Conservation (phyloP, 345 rosid genomes). For the Viola odorata region DNA sequence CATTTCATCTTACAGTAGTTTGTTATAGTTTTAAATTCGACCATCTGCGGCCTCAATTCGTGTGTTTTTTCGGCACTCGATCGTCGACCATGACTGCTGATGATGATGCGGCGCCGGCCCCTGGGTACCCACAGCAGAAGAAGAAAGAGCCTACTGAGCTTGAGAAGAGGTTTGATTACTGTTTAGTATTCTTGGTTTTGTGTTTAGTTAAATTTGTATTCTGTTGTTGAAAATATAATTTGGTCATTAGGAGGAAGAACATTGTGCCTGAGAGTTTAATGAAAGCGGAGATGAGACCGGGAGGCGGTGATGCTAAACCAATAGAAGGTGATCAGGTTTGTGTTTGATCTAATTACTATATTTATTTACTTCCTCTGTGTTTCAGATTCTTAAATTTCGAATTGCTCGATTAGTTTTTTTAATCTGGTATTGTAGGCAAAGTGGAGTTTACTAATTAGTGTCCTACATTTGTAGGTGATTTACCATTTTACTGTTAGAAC, state of each 20-base stretch:
- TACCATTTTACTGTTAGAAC: slow-evolving; percentile 89
- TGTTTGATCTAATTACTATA: neutral
- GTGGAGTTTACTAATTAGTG: neutral
- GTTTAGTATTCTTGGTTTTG: neutral
- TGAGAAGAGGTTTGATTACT: slow-evolving; percentile 42
- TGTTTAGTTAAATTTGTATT: neutral
- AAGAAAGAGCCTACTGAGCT: slow-evolving; percentile 56
- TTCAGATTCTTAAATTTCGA: neutral
- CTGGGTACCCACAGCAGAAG: slow-evolving; percentile 31
- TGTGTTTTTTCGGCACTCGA: no score
- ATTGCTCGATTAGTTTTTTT: neutral
- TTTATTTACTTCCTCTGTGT: no score
- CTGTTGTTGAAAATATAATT: neutral
- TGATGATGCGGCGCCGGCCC: slow-evolving; percentile 28
- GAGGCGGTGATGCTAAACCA: slow-evolving; percentile 78
- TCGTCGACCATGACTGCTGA: slow-evolving; percentile 32
- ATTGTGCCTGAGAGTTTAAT: slow-evolving; percentile 83
- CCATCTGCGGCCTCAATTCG: neutral
- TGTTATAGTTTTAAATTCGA: neutral
- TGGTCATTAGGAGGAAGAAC: slow-evolving; percentile 62
- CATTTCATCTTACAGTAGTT: no score
- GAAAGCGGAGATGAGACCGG: slow-evolving; percentile 88
- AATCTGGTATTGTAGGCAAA: no score
- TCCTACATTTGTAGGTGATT: slow-evolving; percentile 39
- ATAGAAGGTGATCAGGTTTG: slow-evolving; percentile 90